A percentile compares a stretch with the other conserved stretches of the same genome.
phyloP scores from a whole-genome alignment of 306 rosid species.

The Parietaria judaica region DNA sequence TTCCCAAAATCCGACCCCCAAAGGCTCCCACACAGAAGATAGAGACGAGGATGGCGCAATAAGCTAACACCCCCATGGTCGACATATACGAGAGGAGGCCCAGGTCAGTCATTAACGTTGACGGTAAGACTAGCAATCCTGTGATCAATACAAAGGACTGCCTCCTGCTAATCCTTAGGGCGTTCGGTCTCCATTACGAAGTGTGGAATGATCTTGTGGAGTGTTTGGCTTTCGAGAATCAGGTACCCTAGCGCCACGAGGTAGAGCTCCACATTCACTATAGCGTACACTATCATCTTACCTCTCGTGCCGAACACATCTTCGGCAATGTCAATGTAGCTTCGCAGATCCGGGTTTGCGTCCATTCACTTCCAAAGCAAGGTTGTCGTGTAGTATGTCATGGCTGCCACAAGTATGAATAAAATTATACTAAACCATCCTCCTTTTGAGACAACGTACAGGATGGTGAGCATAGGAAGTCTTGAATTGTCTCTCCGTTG shows the following conservation, averaged over 20 bases:
- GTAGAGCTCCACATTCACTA: constrained; percentile 63
- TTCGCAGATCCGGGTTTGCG: constrained; percentile 32
- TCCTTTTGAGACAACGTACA: constrained; percentile 71
- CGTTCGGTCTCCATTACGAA: constrained; percentile 36
- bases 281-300: constrained; percentile 33
- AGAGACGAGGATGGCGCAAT: constrained; percentile 45
- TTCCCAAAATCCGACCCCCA: constrained; percentile 50
- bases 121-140: constrained; percentile 49
- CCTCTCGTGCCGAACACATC: constrained; percentile 88
- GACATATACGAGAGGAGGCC: constrained; percentile 68
- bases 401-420: constrained; percentile 34
- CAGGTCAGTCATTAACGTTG: constrained; percentile 60
- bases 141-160: constrained; percentile 37
- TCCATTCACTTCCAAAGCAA: constrained; percentile 73
- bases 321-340: constrained; percentile 65
- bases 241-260: constrained; percentile 63
- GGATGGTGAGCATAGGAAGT: constrained; percentile 67
- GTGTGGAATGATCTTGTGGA: constrained; percentile 39
- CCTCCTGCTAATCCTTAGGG: constrained; percentile 1
- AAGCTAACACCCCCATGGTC: constrained; percentile 69
- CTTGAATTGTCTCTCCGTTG: constrained; percentile 33
- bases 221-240: constrained; percentile 75
- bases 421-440: constrained; percentile 69
- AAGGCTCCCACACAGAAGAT: constrained; percentile 47
- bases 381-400: constrained; percentile 48